Percentiles rank a stretch among this genome's conserved stretches.
These are phyloP conservation scores for Eucalyptus fibrosa DNA, from an alignment of 345 rosid species.

Conservation along the genomic window DNA sequence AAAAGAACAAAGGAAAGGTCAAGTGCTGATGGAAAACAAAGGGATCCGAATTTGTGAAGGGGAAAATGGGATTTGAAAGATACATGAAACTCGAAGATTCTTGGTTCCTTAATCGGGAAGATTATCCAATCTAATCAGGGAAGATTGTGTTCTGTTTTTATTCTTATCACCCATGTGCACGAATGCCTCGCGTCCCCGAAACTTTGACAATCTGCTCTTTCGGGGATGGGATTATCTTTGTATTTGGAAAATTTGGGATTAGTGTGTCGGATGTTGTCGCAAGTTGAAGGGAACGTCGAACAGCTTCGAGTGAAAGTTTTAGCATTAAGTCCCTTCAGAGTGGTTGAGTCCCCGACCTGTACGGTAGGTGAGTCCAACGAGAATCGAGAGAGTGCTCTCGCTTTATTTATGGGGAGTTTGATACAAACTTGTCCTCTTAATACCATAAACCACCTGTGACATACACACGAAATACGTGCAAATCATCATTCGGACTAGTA, in stretches of 20 bases:
- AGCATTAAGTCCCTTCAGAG: neutral
- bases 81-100: neutral
- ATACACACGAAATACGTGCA: no score
- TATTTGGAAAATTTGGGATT: neutral
- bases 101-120: neutral
- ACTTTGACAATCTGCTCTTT: neutral
- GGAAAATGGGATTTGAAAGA: neutral
- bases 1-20: neutral
- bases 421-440: neutral
- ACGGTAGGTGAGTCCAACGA: neutral
- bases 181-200: neutral
- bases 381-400: neutral
- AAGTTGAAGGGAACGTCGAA: neutral
- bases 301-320: neutral
- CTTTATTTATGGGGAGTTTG: neutral
- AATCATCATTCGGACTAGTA: neutral
- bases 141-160: neutral
- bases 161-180: neutral
- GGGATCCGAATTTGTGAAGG: neutral
- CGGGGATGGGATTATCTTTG: neutral
- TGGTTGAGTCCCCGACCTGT: neutral
- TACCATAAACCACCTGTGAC: neutral
- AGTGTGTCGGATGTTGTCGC: neutral
- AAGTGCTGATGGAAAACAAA: neutral
- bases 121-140: neutral